Base-by-base conservation (phyloP, 768 basidiomycete genomes). In the Boletus pseudo-olivaceus region DNA sequence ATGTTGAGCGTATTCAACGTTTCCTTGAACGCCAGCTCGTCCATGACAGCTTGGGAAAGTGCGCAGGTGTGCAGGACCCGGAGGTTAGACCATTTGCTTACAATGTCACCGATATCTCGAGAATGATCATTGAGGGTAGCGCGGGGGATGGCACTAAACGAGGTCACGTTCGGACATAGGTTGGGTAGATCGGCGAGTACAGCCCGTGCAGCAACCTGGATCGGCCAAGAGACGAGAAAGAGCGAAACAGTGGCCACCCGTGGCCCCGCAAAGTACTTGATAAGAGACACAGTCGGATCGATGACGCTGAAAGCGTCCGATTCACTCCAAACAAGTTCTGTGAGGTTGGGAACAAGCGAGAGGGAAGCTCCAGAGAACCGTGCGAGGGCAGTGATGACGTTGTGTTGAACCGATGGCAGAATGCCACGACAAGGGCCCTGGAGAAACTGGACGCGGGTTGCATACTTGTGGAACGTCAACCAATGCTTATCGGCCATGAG, bases 161-260 rank as follows among this genome's bases (percentile, higher is more conserved):
- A 65, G 11, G 60, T 56, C 15, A 64, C 51, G 39, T 65, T 65
- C 2, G 63, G 63, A 43, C 44, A 65, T 23, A 48, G 7, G 1
- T 34, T 47, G 46, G 37, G 53, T 9, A 54, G 27, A 42, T 54
- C 33, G 11, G 39, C 51, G 3, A 53, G 51, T 19, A 52, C 49
- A 12, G 29, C 30, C 29, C 29, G 51, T 26, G 51, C 29, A 15
- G 51, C 33, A 32, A n/a, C 49, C 19, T 14, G 10, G 49, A 53
- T 52, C 12, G 51, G 51, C 51, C 51, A 53, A 38, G 51, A 51
- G 2, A 52, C 35, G 7, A 53, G 49, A 33, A 53, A 54, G 32
- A 54, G 50, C 1, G 53, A 54, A 14, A 54, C 6, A 17, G 50
- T 40, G 11, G 26, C n/a, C 3, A 61, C 43, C 23, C 33, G 7